Conservation (phyloP, 345 rosid genomes). For the Kandelia obovata region DNA sequence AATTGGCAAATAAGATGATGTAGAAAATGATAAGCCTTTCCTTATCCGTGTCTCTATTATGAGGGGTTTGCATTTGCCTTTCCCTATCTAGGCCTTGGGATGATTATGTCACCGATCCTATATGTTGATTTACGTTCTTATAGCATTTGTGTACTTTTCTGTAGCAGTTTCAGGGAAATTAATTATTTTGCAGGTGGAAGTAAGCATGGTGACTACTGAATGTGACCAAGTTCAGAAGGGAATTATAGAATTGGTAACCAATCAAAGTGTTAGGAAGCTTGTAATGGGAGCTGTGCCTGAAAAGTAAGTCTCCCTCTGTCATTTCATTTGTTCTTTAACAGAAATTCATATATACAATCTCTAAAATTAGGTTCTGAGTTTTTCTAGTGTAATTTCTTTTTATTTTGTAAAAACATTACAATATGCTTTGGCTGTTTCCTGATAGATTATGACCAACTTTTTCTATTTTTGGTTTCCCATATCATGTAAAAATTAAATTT, state of each 20-base stretch:
- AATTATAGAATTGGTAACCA: constrained; percentile 45
- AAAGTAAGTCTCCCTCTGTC: constrained; percentile 32
- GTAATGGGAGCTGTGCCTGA: constrained; percentile 58
- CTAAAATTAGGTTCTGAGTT: neutral
- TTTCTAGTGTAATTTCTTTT: neutral
- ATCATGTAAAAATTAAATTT: neutral
- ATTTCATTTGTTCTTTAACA: neutral
- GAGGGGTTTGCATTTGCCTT: no score
- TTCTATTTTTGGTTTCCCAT: neutral
- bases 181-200: constrained; percentile 44
- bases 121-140: no score
- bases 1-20: no score
- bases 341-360: neutral
- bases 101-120: no score
- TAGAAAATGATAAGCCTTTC: no score
- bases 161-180: constrained; percentile 4
- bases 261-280: constrained; percentile 48
- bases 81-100: no score
- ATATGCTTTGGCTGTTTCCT: no score
- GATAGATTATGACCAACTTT: no score
- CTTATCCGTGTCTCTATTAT: no score
- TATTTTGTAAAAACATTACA: neutral
- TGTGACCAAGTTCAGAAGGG: constrained; percentile 53
- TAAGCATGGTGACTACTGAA: constrained; percentile 37
- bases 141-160: constrained; percentile 2